Base-by-base conservation (phyloP, 2,329 filamentous ascomycete genomes). In the Leptographium flavum region DNA sequence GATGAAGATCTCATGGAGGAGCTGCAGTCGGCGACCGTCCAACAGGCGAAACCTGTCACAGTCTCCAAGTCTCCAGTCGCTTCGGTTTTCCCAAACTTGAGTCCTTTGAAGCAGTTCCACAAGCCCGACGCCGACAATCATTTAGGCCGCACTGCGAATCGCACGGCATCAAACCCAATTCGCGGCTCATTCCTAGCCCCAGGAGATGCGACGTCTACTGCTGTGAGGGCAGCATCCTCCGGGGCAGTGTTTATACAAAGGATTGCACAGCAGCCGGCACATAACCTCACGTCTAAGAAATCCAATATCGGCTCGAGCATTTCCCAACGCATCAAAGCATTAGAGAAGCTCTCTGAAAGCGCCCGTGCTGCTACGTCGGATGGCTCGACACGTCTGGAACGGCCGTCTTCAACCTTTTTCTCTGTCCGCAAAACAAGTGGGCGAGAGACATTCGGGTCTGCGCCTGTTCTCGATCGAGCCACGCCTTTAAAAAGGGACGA, bases 321-420 rank as follows among this genome's bases (percentile, higher is more conserved):
- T 49, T 93, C 90, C 3, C 86, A 90, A 60, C 81, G 92, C 36
- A 96, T 96, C 60, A 93, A 94, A 62, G 87, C 88, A 7, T 69
- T 98, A 44, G 85, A 94, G 58, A 88, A 87, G 60, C 72, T 92
- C 52, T 72, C 80, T 48, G 63, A 70, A 57, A 57, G 59, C 57
- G 50, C 60, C 38, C 53, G 58, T 10, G 50, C 58, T 46, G 23
- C 49, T 46, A 21, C 39, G 41, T n/a, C 50, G 39, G 31, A 49
- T 39, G 15, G 46, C 31, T 7, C 49, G 37, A 11, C 49, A 2
- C 51, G 54, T 41, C 43, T 60, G 50, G 66, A 68, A 30, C 60
- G 66, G 15, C 66, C 71, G 4, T 67, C 69, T 6, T 69, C 76
- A 8, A 66, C 75, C 2, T 74, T 81, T 55, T 75, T 79, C 52